A percentile compares a stretch with the other conserved stretches of the same genome.
Conservation (phyloP, 1,284 basidiomycete genomes). For the Pisolithus thermaeus region DNA sequence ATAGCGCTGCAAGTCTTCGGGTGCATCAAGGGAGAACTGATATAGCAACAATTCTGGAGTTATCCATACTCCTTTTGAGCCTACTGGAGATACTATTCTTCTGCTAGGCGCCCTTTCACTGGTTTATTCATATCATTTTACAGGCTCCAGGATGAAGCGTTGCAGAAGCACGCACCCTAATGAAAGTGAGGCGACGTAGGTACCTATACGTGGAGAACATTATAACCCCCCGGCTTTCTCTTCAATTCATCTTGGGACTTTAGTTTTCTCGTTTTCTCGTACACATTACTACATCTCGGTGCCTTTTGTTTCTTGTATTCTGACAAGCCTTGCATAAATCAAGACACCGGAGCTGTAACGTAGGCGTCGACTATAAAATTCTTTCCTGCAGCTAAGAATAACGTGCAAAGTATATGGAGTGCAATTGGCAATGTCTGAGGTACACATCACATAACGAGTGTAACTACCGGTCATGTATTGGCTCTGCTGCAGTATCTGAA, state of each 20-base stretch:
- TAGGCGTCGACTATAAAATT: conserved; percentile 33
- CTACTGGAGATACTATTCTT: conserved; percentile 15
- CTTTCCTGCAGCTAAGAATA: conserved; percentile 9
- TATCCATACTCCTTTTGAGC: conserved; percentile 1
- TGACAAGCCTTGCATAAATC: conserved; percentile 8
- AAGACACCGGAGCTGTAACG: conserved; percentile 23
- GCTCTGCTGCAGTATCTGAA: conserved; percentile 5
- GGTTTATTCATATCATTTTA: conserved; percentile 44
- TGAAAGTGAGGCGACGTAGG: conserved; percentile 8
- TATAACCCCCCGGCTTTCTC: conserved; percentile 1
- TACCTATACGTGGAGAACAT: conserved; percentile 1
- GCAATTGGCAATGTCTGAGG: too few relatives aligned
- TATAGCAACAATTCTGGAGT: neutral
- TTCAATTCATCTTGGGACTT: neutral
- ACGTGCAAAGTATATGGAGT: neutral
- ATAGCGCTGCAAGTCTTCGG: conserved; percentile 1
- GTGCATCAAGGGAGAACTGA: neutral
- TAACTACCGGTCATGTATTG: conserved; percentile 14
- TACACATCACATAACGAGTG: neutral
- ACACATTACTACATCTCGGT: conserved; percentile 3
- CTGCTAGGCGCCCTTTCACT: conserved; percentile 22
- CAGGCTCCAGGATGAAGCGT: conserved; percentile 33
- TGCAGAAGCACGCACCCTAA: conserved; percentile 12
- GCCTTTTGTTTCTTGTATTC: conserved; percentile 18
- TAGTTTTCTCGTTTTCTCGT: conserved; percentile 2